Base-by-base conservation (phyloP, 495 filamentous ascomycete genomes). In the Cladorrhinum samala region DNA sequence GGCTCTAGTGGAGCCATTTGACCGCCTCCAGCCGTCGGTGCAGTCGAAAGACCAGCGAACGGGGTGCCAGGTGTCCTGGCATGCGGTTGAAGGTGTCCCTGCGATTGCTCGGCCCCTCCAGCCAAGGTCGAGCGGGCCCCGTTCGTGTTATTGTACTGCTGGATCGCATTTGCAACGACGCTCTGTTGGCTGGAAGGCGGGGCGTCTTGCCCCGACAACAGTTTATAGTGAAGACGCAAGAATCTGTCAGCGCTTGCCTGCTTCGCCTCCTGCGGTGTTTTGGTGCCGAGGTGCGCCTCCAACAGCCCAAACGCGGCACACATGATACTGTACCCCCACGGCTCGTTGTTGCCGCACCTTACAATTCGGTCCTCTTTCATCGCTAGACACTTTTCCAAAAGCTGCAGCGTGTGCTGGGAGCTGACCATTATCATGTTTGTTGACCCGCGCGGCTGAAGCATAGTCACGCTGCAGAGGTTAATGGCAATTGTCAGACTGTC, bases 331-430 rank as follows among this genome's bases (percentile, higher is more conserved):
- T 72, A 74, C 0, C 69, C 68, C 72, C 72, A 75, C 6, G 71
- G 72, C 55, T 75, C 72, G 63, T 72, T 67, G 54, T 74, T 68
- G 4, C 66, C 71, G 50, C 72, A 75, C 1, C 71, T 57, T 0
- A 75, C 61, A 16, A 74, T 69, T n/a, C 66, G 64, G 47, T 75
- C 71, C 56, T 75, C 72, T 56, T 73, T 72, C 44, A 74, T 68
- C 25, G 62, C 58, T 6, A 75, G 49, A 54, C 72, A 73, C 55
- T 68, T 69, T 50, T 72, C 69, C 39, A 75, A 60, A 33, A 73
- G 66, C 46, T 71, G 62, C 39, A 74, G 54, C 3, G 68, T 74
- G 56, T 72, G 64, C 53, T 71, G 65, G n/a, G 64, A 67, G 50
- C 71, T 72, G 55, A 68, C 67, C 64, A 72, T 69, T 51, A 70